Base-by-base conservation (phyloP, 768 basidiomycete species). In the Hemileccinum rubropunctum region DNA sequence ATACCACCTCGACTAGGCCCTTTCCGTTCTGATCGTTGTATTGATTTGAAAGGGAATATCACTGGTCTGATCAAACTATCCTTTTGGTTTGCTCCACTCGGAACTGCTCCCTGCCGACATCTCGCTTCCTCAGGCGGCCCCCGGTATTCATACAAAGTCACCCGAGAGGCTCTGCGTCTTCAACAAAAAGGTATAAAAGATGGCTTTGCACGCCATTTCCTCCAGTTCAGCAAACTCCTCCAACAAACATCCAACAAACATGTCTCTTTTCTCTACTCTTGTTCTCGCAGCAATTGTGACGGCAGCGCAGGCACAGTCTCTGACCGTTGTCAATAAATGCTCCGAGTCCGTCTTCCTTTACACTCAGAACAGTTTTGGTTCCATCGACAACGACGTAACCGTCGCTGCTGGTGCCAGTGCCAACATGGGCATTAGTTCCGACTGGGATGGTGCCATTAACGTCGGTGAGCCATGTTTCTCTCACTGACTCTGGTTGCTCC, bases 371-470 rank as follows among this genome's bases (percentile, higher is more conserved):
- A 68, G 67, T 46, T 67, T 32, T 13, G 67, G 67, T 28, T 37
- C 20, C 27, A 58, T 68, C 40, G 7, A 26, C 2, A 71, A 65
- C 57, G 45, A 69, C 28, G 54, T 70, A 34, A 54, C 43, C 30
- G 49, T 68, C 17, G 48, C 32, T 33, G 48, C 53, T 20, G 69
- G 63, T 17, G 54, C 45, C 20, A 65, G 55, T 28, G 17, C 27
- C 35, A 58, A 71, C 61, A 6, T 66, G 54, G 65, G 59, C 30
- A 66, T 66, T 10, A 68, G 62, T 33, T 57, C 60, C 43, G 46
- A 67, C 60, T 66, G 65, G 65, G 65, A 65, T 6, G 65, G 67
- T 38, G 60, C 65, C 20, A 12, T 66, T 43, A 69, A 66, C 32
- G 62, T 62, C 33, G 65, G 65, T 66, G 42, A 48, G 67, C 38